phyloP scores from a whole-genome alignment of 2,329 filamentous ascomycete species.

The Clarireedia sp. region DNA sequence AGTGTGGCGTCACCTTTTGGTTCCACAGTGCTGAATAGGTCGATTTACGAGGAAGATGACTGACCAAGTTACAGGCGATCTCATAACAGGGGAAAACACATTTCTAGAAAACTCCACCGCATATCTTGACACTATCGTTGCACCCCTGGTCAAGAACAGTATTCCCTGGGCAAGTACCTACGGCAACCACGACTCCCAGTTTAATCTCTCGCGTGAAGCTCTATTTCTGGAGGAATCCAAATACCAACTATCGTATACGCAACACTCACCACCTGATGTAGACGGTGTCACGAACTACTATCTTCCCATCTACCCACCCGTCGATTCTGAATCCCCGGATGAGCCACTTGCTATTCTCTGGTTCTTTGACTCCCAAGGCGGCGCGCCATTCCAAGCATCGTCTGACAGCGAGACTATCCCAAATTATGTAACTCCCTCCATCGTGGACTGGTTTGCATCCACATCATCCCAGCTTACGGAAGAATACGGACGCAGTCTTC shows the following conservation, averaged over 20 bases:
- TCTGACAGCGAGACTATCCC: slow-evolving; percentile 25
- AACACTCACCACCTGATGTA: slow-evolving; percentile 34
- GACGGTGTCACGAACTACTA: slow-evolving; percentile 47
- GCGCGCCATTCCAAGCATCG: slow-evolving; percentile 38
- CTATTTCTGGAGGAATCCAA: slow-evolving; percentile 35
- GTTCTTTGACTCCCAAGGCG: slow-evolving; percentile 64
- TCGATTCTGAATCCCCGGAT: background rate
- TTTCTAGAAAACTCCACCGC: slow-evolving; percentile 45
- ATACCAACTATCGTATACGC: slow-evolving; percentile 34
- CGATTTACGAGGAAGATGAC: slow-evolving; percentile 26
- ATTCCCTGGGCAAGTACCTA: slow-evolving; percentile 56
- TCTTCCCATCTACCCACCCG: slow-evolving; percentile 39
- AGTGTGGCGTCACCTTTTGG: too few relatives aligned
- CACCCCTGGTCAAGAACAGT: slow-evolving; percentile 45
- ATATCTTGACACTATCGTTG: slow-evolving; percentile 53
- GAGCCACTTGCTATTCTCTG: slow-evolving; percentile 48
- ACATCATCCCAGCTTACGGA: slow-evolving; percentile 27
- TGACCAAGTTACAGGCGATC: slow-evolving; percentile 42
- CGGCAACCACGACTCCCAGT: slow-evolving; percentile 61
- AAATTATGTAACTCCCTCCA: slow-evolving; percentile 38
- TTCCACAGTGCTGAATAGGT: too few relatives aligned
- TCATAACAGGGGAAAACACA: slow-evolving; percentile 61
- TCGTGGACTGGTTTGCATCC: slow-evolving; percentile 37
- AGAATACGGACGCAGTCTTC: slow-evolving; percentile 32
- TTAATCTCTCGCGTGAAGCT: slow-evolving; percentile 44